phyloP scores from a whole-genome alignment of 768 basidiomycete genomes.

The Hygrophorus pudorinus region DNA sequence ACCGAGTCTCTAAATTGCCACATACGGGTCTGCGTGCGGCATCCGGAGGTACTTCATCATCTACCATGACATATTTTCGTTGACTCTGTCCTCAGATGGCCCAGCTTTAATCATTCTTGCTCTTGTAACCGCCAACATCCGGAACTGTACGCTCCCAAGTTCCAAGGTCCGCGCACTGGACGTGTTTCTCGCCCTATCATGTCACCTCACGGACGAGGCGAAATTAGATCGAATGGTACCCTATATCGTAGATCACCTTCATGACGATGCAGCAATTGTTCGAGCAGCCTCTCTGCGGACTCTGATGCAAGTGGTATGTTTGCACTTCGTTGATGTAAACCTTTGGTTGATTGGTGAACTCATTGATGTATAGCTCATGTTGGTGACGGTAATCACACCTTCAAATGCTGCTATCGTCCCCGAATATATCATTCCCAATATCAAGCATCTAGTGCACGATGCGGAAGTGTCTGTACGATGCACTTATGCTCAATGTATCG shows the following conservation, averaged over 20 bases:
- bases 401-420: conserved; percentile 77
- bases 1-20: conserved; percentile 48
- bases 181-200: conserved; percentile 71
- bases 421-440: conserved; percentile 91
- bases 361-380: conserved; percentile 23
- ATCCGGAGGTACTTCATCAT: conserved; percentile 40
- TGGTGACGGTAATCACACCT: conserved; percentile 77
- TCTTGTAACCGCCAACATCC: conserved; percentile 77
- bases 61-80: not conserved
- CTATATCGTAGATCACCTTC: conserved; percentile 79
- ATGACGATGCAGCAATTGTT: conserved; percentile 78
- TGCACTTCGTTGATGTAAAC: not conserved
- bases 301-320: conserved; percentile 72
- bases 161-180: conserved; percentile 83
- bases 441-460: conserved; percentile 74
- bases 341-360: not conserved
- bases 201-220: conserved; percentile 86
- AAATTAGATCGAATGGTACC: conserved; percentile 91
- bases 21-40: conserved; percentile 43
- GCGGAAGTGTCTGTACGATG: conserved; percentile 73
- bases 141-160: conserved; percentile 78
- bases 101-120: conserved; percentile 84
- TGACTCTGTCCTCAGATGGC: conserved; percentile 47
- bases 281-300: conserved; percentile 72
- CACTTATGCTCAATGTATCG: conserved; percentile 79